Evolutionary conservation across 2,329 filamentous ascomycete genomes (phyloP).

Genomic region (Lizonia empirigonia): DNA sequence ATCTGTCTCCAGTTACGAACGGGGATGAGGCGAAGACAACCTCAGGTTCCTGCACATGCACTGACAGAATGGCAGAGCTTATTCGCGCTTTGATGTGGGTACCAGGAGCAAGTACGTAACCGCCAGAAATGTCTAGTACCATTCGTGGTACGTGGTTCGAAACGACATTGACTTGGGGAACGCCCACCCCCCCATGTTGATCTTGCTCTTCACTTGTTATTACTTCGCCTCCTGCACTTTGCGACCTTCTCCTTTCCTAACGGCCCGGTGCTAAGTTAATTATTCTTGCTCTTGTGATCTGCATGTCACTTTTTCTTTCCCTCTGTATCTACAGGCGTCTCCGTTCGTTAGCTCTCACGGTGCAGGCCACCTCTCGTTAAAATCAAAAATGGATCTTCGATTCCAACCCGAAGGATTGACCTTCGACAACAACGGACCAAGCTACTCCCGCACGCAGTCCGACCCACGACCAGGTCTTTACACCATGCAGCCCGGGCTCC

Average conservation of each 20-base stretch:
- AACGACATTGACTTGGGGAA: constrained; percentile 32
- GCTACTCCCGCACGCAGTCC: constrained; percentile 21
- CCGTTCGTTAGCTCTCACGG: constrained; percentile 28
- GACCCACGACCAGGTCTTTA: constrained; percentile 22
- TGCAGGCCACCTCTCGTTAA: constrained; percentile 40
- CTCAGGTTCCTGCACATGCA: constrained; percentile 30
- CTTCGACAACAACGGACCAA: constrained; percentile 25
- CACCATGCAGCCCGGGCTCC: constrained; percentile 18
- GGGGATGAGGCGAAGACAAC: constrained; percentile 29
- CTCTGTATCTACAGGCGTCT: constrained; percentile 23
- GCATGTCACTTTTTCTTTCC: constrained; percentile 18
- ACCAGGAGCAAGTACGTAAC: constrained; percentile 39
- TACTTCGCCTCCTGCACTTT: constrained; percentile 29
- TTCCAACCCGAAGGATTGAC: constrained; percentile 36
- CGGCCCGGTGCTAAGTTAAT: constrained; percentile 35
- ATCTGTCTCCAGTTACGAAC: constrained; percentile 17
- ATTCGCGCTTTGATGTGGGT: constrained; percentile 40
- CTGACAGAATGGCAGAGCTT: constrained; percentile 29
- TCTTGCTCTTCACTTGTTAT: constrained; percentile 30
- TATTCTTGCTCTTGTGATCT: constrained; percentile 19
- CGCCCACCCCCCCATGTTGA: constrained; percentile 22
- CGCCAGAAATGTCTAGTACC: constrained; percentile 28
- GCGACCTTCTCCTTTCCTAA: constrained; percentile 24
- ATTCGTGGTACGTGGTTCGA: constrained; percentile 34
- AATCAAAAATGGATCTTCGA: constrained; percentile 38